Base-by-base conservation (phyloP, 2,329 filamentous ascomycete species). In the Helotiales sp. region DNA sequence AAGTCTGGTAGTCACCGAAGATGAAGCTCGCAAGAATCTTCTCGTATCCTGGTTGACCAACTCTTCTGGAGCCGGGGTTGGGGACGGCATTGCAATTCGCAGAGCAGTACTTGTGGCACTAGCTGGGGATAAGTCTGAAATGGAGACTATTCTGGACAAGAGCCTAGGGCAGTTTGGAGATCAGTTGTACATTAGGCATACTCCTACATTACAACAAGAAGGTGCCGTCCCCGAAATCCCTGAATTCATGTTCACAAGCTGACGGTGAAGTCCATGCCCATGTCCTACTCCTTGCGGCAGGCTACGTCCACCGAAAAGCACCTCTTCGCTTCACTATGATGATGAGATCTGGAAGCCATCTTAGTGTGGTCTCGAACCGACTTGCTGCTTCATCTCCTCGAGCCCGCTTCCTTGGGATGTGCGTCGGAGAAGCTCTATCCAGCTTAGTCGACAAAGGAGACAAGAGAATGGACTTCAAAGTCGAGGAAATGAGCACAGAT, bases 191-290 rank as follows among this genome's bases (percentile, higher is more conserved):
- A 93, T 98, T 72, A 91, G 88, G 66, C 93, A 98, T 78, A 87
- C 91, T 0, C 90, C 94, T 5, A 87, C 91, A n/a, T 76, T 96
- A 45, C 91, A 94, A 75, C 96, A 99, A 84, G 93, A 98, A 85
- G 91, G 93, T 92, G 80, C 73, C 79, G 17, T 57, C 26, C 1
- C 75, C 71, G 54, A 40, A 50, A 60, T 7, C 52, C 61, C 7
- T 8, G 45, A 13, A 6, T 15, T 34, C 24, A 20, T 55, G 24
- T 17, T 47, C 2, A n/a, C 58, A 32, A 60, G 32, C 57, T 64
- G 11, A 62, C 60, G 59, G 20, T 15, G 70, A 78, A 96, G 93
- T 89, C 28, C 91, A 94, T 75, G 87, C 92, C 1, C 93, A 98
- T 78, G 85, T 91, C 6, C 80, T 97, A 2, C 86, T 97, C 0